Conservation (phyloP, 305 asterid genomes). For the Fraxinus nigra region DNA sequence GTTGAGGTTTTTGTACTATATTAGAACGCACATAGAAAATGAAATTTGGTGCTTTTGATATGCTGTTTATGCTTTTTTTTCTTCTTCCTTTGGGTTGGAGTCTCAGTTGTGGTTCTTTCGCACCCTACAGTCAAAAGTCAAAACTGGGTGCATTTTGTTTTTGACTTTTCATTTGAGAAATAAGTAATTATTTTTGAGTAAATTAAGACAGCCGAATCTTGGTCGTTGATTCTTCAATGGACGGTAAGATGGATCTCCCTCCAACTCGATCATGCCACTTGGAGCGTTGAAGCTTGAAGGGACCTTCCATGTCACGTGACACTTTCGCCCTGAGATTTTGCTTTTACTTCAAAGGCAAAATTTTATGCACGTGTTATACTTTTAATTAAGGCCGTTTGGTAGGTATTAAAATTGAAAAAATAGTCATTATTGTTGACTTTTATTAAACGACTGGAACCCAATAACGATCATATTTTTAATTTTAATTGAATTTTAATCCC, state of each 20-base stretch:
- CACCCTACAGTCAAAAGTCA: neutral
- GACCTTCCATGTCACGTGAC: neutral
- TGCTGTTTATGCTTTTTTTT: neutral
- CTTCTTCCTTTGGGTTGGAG: neutral
- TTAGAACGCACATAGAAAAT: neutral
- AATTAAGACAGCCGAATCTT: slow-evolving; percentile 18
- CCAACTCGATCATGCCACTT: slow-evolving; percentile 13
- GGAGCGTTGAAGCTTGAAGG: neutral
- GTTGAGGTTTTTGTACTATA: neutral
- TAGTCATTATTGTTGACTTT: too few relatives aligned
- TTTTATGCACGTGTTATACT: neutral
- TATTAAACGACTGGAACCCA: too few relatives aligned
- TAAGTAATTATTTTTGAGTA: slow-evolving; percentile 2
- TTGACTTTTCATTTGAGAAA: neutral
- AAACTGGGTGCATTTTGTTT: neutral
- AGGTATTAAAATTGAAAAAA: too few relatives aligned
- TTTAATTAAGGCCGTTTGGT: too few relatives aligned
- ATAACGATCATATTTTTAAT: too few relatives aligned
- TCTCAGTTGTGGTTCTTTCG: neutral
- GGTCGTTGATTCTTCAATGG: slow-evolving; percentile 27
- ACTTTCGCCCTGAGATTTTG: neutral
- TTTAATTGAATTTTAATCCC: too few relatives aligned
- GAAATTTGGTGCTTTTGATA: slow-evolving; percentile 13
- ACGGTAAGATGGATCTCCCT: slow-evolving; percentile 38
- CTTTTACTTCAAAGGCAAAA: neutral